Evolutionary conservation across 2,329 filamentous ascomycete species (phyloP).

Genomic region (Phialemonium atrogriseum): DNA sequence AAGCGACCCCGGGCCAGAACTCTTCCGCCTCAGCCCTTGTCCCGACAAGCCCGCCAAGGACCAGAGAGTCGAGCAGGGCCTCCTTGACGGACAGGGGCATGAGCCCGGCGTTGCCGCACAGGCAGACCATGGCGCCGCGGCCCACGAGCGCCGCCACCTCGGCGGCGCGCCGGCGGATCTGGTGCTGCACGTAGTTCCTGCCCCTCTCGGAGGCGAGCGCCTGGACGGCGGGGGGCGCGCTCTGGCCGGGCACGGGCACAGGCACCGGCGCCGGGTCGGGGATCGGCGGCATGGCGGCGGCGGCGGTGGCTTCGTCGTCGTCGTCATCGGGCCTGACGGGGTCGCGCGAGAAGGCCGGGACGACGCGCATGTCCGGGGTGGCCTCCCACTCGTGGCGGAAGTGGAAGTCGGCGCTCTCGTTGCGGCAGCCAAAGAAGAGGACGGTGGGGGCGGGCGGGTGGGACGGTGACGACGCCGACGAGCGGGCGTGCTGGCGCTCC

Average conservation of each 20-base stretch:
- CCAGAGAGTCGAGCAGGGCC: constrained; percentile 41
- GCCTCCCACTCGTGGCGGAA: constrained; percentile 67
- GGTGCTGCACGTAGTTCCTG: constrained; percentile 50
- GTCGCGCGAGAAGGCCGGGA: constrained; percentile 42
- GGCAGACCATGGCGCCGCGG: constrained; percentile 35
- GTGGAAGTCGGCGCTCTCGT: constrained; percentile 66
- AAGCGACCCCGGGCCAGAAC: constrained; percentile 26
- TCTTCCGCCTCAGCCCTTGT: constrained; percentile 29
- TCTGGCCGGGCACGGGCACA: too few species aligned
- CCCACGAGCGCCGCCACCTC: constrained; percentile 28
- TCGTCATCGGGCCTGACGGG: constrained; percentile 12
- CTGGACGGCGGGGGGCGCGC: constrained; percentile 4
- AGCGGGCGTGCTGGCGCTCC: constrained; percentile 48
- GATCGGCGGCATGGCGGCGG: too few species aligned
- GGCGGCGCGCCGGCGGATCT: constrained; percentile 34
- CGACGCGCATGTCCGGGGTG: constrained; percentile 20
- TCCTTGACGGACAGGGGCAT: constrained; percentile 49
- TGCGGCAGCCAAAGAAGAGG: constrained; percentile 82
- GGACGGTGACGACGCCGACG: constrained; percentile 9
- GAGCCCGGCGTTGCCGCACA: constrained; percentile 49
- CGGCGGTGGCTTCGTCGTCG: too few species aligned
- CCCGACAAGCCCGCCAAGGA: constrained; percentile 23
- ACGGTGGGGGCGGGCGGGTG: constrained; percentile 37
- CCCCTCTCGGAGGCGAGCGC: constrained; percentile 16
- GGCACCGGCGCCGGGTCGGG: too few species aligned